Evolutionary conservation across 2,329 filamentous ascomycete species (phyloP).

Genomic region (Curvularia spicifera): DNA sequence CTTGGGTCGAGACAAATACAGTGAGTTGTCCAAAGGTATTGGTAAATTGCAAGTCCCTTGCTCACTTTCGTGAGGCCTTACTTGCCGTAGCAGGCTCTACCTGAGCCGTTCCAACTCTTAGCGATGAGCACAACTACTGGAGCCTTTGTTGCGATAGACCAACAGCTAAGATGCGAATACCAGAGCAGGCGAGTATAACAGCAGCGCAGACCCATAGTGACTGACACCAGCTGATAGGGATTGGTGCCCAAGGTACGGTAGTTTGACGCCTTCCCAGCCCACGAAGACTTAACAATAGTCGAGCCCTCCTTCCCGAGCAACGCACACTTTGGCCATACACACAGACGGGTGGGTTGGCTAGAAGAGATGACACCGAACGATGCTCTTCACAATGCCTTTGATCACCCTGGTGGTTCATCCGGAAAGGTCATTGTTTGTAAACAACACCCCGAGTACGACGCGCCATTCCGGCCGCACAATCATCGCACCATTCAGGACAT

Average conservation of each 20-base stretch:
- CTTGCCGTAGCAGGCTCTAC: background rate
- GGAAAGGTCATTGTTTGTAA: background rate
- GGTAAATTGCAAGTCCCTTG: background rate
- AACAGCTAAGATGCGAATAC: background rate
- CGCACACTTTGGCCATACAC: constrained; percentile 2
- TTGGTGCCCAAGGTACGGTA: background rate
- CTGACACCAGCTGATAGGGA: constrained; percentile 1
- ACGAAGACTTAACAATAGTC: background rate
- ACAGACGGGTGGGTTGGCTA: background rate
- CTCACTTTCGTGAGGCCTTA: background rate
- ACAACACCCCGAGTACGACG: background rate
- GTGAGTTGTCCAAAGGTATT: background rate
- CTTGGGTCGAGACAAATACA: background rate
- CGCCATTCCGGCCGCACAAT: background rate
- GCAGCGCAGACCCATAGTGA: background rate
- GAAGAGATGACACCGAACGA: constrained; percentile 1
- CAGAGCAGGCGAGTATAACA: background rate
- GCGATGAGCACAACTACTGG: background rate
- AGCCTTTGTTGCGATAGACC: background rate
- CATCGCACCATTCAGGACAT: background rate
- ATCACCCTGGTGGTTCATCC: no score
- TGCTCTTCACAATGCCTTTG: background rate
- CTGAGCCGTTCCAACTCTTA: background rate
- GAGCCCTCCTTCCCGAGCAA: constrained; percentile 1
- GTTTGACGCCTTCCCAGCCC: background rate